Percentiles rank a stretch among this genome's conserved stretches.
These are phyloP conservation scores for Colletotrichum salicis DNA, from an alignment of 2,329 filamentous ascomycete genomes.

Conservation along the genomic window DNA sequence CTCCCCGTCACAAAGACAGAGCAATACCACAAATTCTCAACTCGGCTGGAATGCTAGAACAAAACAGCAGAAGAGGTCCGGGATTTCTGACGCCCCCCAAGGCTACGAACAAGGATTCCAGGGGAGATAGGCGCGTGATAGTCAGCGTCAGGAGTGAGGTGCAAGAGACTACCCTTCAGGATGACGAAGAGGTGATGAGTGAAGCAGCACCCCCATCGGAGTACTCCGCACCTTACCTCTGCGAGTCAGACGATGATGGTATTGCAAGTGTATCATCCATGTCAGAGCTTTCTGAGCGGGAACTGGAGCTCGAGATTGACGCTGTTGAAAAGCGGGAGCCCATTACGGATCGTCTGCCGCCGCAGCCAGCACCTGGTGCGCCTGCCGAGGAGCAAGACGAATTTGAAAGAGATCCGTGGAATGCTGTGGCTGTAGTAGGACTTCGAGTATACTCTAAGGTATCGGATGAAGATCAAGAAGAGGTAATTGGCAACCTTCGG, in stretches of 20 bases:
- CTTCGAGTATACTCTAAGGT: constrained; percentile 65
- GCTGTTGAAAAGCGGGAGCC: constrained; percentile 35
- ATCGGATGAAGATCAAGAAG: constrained; percentile 43
- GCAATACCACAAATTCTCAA: not conserved
- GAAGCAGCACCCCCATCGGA: constrained; percentile 12
- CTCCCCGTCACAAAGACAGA: not conserved
- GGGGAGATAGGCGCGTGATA: not conserved
- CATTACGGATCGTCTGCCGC: constrained; percentile 31
- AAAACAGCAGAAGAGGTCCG: not conserved
- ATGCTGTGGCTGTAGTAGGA: constrained; percentile 64
- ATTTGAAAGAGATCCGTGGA: constrained; percentile 65
- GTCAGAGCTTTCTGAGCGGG: constrained; percentile 52
- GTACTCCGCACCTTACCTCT: constrained; percentile 29
- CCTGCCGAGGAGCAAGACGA: constrained; percentile 61
- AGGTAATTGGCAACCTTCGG: constrained; percentile 50
- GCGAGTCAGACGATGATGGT: constrained; percentile 42
- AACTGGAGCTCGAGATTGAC: constrained; percentile 44
- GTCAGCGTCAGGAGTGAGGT: constrained; percentile 35
- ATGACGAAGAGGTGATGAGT: constrained; percentile 33
- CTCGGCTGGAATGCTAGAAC: not conserved
- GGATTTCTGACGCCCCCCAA: not conserved
- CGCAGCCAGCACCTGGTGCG: constrained; percentile 20
- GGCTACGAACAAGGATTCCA: not conserved
- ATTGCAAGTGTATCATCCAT: constrained; percentile 46
- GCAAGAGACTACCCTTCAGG: constrained; percentile 35